Percentiles rank a stretch among this genome's conserved stretches.
Evolutionary conservation across 2,329 filamentous ascomycete genomes (phyloP).

Genomic region (Cercospora zeina): DNA sequence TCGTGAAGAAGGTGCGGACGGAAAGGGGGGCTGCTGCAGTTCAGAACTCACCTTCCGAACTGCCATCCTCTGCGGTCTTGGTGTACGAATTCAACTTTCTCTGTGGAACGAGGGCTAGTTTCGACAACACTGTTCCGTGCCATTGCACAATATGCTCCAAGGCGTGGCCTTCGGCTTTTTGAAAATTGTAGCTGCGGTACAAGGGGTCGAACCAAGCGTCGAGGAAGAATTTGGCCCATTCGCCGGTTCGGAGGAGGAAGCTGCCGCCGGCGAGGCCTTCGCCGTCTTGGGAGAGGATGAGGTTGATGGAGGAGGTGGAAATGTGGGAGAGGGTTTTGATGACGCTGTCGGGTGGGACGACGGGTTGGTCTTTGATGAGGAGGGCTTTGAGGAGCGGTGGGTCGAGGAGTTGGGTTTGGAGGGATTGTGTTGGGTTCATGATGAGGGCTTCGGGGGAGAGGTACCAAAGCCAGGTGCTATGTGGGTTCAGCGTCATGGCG

Average conservation of each 20-base stretch:
- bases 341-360: conserved; percentile 93
- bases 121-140: conserved; percentile 93
- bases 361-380: conserved; percentile 81
- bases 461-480: conserved; percentile 80
- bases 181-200: conserved; percentile 92
- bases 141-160: conserved; percentile 69
- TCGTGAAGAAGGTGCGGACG: too few species aligned
- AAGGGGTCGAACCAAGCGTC: conserved; percentile 96
- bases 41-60: conserved; percentile 30
- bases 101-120: conserved; percentile 86
- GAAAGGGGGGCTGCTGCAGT: too few species aligned
- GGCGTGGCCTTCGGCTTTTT: conserved; percentile 89
- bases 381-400: conserved; percentile 66
- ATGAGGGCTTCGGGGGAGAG: conserved; percentile 83
- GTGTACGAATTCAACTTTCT: conserved; percentile 78
- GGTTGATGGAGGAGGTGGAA: conserved; percentile 72
- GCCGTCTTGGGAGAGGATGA: conserved; percentile 81
- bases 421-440: conserved; percentile 72
- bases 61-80: conserved; percentile 42
- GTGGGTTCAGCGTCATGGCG: conserved; percentile 76
- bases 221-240: conserved; percentile 89
- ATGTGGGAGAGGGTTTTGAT: conserved; percentile 90
- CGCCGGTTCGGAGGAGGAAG: conserved; percentile 76
- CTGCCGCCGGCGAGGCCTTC: conserved; percentile 75
- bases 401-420: conserved; percentile 72